Base-by-base conservation (phyloP, 164 flowering plant genomes). In the Malania oleifera region DNA sequence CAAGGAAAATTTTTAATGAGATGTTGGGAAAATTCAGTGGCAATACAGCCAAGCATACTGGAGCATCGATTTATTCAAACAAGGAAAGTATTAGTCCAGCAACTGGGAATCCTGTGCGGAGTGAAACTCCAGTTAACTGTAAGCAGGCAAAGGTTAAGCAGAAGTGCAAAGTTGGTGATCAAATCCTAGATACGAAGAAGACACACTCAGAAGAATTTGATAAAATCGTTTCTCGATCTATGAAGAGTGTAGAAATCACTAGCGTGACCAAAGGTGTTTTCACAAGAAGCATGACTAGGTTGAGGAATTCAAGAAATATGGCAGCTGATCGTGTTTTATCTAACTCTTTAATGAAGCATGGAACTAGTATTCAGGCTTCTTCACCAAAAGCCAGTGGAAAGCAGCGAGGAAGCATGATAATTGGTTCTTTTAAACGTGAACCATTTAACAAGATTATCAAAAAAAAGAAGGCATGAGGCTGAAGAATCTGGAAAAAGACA, bases 221-320 rank as follows among this genome's bases (percentile, higher is more conserved):
- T 1, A n/a, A 29, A 15, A 1, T 3, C 18, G 2, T 9, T 27
- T 1, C 5, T 52, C 55, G 8, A 52, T 31, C 25, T 19, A n/a
- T 29, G 15, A 3, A 14, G 14, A 22, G 43, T 29, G 8, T 20
- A 37, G 19, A 47, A 7, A 2, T 18, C 39, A 3, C 48, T 22
- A 35, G 37, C n/a, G 35, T 23, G 18, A 29, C 25, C 10, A 26
- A 22, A 40, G 65, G 70, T 28, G 56, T 55, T 28, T 20, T 31
- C 1, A 67, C 70, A 47, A 60, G 70, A 61, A 67, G 70, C 54
- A 67, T 67, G 70, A 35, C 52, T 27, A 67, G 41, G 27, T 44
- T 54, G 24, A 22, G 1, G 28, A 45, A 31, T 20, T 15, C 12
- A 20, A 24, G 17, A 58, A 58, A 29, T 20, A 46, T n/a, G n/a